These are phyloP conservation scores for Coprinopsis strossmayeri DNA, from an alignment of 768 basidiomycete species.

Conservation along the genomic window DNA sequence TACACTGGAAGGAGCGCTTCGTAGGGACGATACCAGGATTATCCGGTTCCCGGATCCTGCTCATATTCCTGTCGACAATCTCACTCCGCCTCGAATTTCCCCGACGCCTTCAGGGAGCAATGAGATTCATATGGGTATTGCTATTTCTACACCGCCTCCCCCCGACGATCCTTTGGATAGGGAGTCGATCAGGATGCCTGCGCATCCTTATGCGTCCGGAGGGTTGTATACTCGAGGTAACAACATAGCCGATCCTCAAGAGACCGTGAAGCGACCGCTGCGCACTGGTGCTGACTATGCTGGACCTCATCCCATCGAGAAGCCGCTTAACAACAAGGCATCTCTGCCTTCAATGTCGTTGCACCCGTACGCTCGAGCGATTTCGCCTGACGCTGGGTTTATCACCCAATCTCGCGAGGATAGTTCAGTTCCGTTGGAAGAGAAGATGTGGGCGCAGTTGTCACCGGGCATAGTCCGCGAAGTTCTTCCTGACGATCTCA, in stretches of 20 bases:
- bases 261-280: neutral
- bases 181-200: constrained; percentile 27
- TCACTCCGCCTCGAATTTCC: constrained; percentile 19
- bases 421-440: constrained; percentile 31
- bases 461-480: constrained; percentile 39
- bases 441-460: constrained; percentile 47
- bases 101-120: constrained; percentile 24
- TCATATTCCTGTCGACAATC: constrained; percentile 13
- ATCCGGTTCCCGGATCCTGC: constrained; percentile 40
- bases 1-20: constrained; percentile 34
- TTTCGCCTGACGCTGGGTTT: constrained; percentile 25
- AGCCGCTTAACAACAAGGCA: constrained; percentile 19
- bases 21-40: constrained; percentile 31
- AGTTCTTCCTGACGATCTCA: constrained; percentile 35
- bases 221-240: constrained; percentile 25
- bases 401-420: constrained; percentile 27
- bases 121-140: constrained; percentile 30
- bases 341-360: constrained; percentile 26
- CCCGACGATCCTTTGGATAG: constrained; percentile 21
- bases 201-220: constrained; percentile 46
- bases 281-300: constrained; percentile 25
- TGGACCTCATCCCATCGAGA: constrained; percentile 26
- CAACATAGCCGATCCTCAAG: neutral
- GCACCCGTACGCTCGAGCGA: constrained; percentile 39
- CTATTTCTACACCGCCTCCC: constrained; percentile 26